These are phyloP conservation scores for Albifimbria verrucaria DNA, from an alignment of 2,329 filamentous ascomycete genomes.

Conservation along the genomic window DNA sequence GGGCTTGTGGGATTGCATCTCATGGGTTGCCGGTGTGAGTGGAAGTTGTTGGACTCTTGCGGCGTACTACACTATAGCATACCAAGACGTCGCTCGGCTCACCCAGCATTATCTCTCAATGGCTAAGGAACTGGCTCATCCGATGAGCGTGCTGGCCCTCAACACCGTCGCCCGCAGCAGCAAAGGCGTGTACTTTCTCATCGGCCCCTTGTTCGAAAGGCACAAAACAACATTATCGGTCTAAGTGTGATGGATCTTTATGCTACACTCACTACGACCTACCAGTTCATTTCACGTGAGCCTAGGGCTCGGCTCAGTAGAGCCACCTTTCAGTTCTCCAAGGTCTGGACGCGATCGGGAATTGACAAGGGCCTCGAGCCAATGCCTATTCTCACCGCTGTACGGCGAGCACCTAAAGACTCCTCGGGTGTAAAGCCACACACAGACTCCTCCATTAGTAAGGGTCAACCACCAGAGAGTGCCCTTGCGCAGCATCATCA, in stretches of 20 bases:
- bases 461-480: constrained; percentile 2
- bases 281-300: constrained; percentile 12
- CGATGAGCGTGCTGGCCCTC: constrained; percentile 14
- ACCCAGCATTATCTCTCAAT: constrained; percentile 14
- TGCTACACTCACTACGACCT: constrained; percentile 14
- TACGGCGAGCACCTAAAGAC: constrained; percentile 13
- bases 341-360: constrained; percentile 13
- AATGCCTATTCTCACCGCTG: constrained; percentile 17
- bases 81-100: constrained; percentile 10
- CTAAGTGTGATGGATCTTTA: constrained; percentile 20
- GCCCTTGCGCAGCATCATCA: constrained; percentile 8
- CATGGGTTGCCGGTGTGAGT: constrained; percentile 17
- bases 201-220: constrained; percentile 17
- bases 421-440: constrained; percentile 10
- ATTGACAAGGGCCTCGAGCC: constrained; percentile 12
- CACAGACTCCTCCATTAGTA: constrained; percentile 6
- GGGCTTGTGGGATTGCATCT: constrained; percentile 16
- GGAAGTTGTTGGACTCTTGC: constrained; percentile 20
- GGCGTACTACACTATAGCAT: constrained; percentile 18
- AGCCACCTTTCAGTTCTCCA: constrained; percentile 17
- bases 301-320: constrained; percentile 12
- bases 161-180: constrained; percentile 13
- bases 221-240: constrained; percentile 17
- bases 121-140: constrained; percentile 15
- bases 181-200: constrained; percentile 15